Evolutionary conservation across 768 basidiomycete genomes (phyloP).

Genomic region (Russula vinacea): DNA sequence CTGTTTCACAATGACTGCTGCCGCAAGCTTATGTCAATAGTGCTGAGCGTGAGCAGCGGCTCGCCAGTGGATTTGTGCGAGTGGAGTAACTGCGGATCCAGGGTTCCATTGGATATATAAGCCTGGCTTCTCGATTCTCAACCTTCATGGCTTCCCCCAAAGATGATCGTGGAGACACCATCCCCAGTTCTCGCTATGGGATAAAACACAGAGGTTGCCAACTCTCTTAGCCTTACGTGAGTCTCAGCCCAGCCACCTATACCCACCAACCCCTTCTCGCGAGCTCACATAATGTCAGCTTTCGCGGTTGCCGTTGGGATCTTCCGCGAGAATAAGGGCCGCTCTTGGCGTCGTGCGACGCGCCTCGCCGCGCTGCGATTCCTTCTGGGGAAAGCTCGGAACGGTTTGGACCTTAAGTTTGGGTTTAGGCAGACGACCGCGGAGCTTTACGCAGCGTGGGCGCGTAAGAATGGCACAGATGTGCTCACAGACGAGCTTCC

Average conservation of each 20-base stretch:
- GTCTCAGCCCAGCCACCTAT: background rate
- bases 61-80: background rate
- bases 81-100: background rate
- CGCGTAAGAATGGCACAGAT: background rate
- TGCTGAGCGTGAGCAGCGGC: background rate
- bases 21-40: background rate
- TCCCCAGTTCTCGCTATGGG: conserved; percentile 1
- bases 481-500: conserved; percentile 8
- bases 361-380: background rate
- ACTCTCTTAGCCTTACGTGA: background rate
- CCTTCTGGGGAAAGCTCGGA: background rate
- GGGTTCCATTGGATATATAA: background rate
- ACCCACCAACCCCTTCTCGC: no score
- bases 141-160: background rate
- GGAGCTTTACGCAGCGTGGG: conserved; percentile 1
- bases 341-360: conserved; percentile 13
- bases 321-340: conserved; percentile 14
- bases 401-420: background rate
- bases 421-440: background rate
- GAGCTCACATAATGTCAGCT: background rate
- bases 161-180: background rate
- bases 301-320: background rate
- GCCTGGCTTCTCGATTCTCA: background rate
- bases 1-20: background rate
- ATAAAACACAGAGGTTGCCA: background rate